phyloP scores from a whole-genome alignment of 257 asterid genomes.

The Solanum pinnatisectum region DNA sequence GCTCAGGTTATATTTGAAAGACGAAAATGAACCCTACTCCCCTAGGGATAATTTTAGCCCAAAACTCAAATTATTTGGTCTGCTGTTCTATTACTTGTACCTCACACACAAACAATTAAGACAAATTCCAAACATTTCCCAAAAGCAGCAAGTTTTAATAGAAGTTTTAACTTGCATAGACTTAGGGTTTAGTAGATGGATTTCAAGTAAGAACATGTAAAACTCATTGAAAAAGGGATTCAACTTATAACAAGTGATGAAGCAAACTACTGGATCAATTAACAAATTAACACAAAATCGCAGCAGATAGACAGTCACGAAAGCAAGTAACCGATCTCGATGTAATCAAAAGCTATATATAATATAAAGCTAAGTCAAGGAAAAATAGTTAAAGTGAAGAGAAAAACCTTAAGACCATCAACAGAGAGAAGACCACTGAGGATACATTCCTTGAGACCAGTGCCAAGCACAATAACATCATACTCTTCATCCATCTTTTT shows the following conservation, averaged over 20 bases:
- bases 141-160: neutral
- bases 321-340: neutral
- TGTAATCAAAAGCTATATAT: neutral
- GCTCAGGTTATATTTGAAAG: neutral
- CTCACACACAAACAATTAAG: neutral
- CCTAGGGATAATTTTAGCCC: neutral
- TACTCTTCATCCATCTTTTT: constrained; percentile 63
- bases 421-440: constrained; percentile 92
- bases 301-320: neutral
- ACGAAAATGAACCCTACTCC: neutral
- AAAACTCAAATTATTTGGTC: neutral
- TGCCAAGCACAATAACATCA: constrained; percentile 88
- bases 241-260: neutral
- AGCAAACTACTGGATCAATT: neutral
- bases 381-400: no score
- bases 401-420: constrained; percentile 60
- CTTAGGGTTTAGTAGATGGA: neutral
- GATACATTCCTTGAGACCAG: constrained; percentile 88
- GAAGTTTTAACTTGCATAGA: neutral
- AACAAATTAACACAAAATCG: neutral
- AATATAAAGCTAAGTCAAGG: neutral
- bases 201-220: neutral
- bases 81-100: neutral
- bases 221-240: neutral
- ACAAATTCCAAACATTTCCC: neutral